Conservation (phyloP, 345 rosid species). For the Capsella bursapastoris region DNA sequence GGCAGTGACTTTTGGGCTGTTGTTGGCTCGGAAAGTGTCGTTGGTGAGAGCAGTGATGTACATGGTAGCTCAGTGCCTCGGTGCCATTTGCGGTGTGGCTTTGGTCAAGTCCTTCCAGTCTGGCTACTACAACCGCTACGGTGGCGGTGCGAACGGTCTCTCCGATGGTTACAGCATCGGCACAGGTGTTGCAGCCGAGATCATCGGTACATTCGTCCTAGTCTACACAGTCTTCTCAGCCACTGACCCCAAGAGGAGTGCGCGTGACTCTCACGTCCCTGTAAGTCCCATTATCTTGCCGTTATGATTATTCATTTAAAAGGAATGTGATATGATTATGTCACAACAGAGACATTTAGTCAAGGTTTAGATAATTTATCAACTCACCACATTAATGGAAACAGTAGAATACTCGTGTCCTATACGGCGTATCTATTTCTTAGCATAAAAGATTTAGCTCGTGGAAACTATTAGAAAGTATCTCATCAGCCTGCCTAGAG, state of each 20-base stretch:
- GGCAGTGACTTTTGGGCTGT: conserved; percentile 81
- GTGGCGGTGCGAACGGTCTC: conserved; percentile 74
- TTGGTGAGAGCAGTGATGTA: conserved; percentile 67
- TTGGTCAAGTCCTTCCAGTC: conserved; percentile 81
- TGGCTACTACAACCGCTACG: conserved; percentile 53
- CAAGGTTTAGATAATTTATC: neutral
- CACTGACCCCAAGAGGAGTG: conserved; percentile 50
- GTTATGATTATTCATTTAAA: neutral
- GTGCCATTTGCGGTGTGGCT: conserved; percentile 86
- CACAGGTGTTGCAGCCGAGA: conserved; percentile 78
- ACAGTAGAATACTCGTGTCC: conserved; percentile 17
- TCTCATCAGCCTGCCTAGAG: neutral
- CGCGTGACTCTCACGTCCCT: conserved; percentile 51
- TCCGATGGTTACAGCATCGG: conserved; percentile 56
- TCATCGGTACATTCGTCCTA: conserved; percentile 66
- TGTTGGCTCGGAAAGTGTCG: conserved; percentile 83
- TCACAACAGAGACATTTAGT: neutral
- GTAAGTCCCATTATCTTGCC: conserved; percentile 22
- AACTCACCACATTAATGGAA: conserved; percentile 18
- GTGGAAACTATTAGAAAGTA: neutral
- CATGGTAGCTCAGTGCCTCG: conserved; percentile 79
- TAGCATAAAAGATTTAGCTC: neutral
- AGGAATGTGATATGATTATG: conserved; percentile 1
- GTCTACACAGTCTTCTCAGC: conserved; percentile 49
- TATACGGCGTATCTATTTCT: conserved; percentile 22